phyloP scores from a whole-genome alignment of 1,284 basidiomycete genomes.

The Trametes sp. region DNA sequence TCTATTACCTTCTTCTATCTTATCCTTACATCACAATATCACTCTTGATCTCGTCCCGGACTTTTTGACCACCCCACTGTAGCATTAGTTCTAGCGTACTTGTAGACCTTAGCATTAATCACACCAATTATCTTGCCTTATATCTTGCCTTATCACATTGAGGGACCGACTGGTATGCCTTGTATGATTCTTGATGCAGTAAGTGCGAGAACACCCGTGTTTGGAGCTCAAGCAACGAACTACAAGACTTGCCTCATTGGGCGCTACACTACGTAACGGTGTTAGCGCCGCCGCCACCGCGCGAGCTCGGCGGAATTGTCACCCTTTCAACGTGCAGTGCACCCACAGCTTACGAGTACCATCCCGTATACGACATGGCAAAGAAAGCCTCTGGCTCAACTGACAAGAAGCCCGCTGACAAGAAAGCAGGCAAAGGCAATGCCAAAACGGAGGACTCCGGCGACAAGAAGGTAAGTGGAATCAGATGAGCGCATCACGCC shows the following conservation, averaged over 20 bases:
- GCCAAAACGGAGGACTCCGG: slow-evolving; percentile 44
- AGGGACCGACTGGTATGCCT: too few relatives aligned
- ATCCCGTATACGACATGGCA: slow-evolving; percentile 48
- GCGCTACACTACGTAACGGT: background rate
- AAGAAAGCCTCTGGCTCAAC: slow-evolving; percentile 53
- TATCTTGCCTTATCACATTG: too few relatives aligned
- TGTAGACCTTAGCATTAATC: too few relatives aligned
- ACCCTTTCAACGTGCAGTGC: background rate
- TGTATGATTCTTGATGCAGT: too few relatives aligned
- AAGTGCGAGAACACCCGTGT: too few relatives aligned
- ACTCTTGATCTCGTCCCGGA: background rate
- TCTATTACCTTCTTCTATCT: slow-evolving; percentile 1
- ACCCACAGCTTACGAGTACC: background rate
- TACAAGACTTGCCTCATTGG: slow-evolving; percentile 10
- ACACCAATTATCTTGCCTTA: too few relatives aligned
- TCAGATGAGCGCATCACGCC: too few relatives aligned
- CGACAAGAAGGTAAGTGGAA: slow-evolving; percentile 37
- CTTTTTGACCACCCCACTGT: slow-evolving; percentile 7
- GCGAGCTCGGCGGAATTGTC: too few relatives aligned
- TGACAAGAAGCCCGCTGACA: slow-evolving; percentile 46
- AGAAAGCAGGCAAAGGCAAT: slow-evolving; percentile 48
- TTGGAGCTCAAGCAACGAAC: too few relatives aligned
- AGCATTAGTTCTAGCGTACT: slow-evolving; percentile 7
- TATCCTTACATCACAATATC: background rate
- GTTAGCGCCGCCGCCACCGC: background rate